Base-by-base conservation (phyloP, 352 stramenopile species). In the Thraustochytrium striatum region DNA sequence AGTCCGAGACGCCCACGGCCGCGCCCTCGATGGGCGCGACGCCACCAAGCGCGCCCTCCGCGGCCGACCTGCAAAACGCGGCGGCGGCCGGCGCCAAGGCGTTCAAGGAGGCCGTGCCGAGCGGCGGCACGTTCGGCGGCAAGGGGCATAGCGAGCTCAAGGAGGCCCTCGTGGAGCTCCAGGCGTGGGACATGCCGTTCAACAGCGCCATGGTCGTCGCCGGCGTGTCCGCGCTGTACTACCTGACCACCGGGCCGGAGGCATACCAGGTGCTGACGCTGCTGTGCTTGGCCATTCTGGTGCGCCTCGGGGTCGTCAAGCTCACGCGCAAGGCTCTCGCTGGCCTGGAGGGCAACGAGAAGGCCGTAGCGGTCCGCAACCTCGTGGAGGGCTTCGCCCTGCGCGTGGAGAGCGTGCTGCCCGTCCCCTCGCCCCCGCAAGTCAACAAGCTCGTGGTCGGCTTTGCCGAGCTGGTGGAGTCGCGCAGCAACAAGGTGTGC, bases 161-260 rank as follows among this genome's bases (percentile, higher is more conserved):
- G 30, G 65, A 58, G 65, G 30, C 41, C 28, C 11, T 75, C n/a
- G 30, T 62, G 21, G 65, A 75, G 39, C 65, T 75, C 39, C 65
- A 75, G 52, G 28, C 39, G 5, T 75, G 65, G 65, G 65, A 75
- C 65, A 36, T 65, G 65, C 65, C 65, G 65, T 75, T 75, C 33
- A 75, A 75, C 65, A 53, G 30, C 7, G 43, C 52, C 52, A 28
- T 61, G 7, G 65, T 75, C 39, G 65, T 75, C 16, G 65, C 65
- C 33, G 65, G 30, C 35, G 65, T 75, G 39, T 65, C 44, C 44
- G 41, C 65, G 19, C 30, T 70, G 21, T 75, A 65, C 65, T 59
- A 68, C 65, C 39, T 61, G 65, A 75, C 65, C 28, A 16, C 30
- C 30, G 65, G 65, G 7, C 39, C 25, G 39, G 65, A 75, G 50